Base-by-base conservation (phyloP, 1,284 basidiomycete genomes). In the Leccinum ambiguum region DNA sequence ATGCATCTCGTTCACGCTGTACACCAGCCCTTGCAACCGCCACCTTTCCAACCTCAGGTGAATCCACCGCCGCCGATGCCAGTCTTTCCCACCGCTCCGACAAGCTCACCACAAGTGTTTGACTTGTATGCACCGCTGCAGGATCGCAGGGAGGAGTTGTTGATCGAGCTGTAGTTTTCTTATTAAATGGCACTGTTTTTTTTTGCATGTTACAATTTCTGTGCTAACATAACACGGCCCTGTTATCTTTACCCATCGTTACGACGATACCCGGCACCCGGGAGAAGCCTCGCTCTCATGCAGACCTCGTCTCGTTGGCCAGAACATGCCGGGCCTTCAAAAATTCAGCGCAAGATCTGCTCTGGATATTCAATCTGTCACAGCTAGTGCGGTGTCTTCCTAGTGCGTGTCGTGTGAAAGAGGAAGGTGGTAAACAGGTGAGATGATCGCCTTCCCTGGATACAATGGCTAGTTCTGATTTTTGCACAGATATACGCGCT, bases 111-210 rank as follows among this genome's bases (percentile, higher is more conserved):
- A 2, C 86, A 87, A 72, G 68, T 77, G 5, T 87, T 82, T 72
- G 74, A 83, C 26, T 69, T 82, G 70, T 87, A 87, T 70, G 79
- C 83, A 21, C 83, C 86, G 62, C 85, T 86, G 68, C 84, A 87
- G 67, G 88, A 92, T 74, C 84, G 89, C 75, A 90, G 93, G 78
- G 93, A 95, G 75, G 91, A 91, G 58, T 76, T 93, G 75, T 81
- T 96, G 79, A 96, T 96, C 77, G 90, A 92, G 72, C 71, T 92
- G 70, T 90, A 66, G 59, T 36, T 21, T 50, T 50, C 48, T 50
- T 50, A 21, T 5, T 48, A 48, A 9, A 18, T 45, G 43, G 48
- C 18, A 21, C 48, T 21, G 6, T 50, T 18, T 45, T 36, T 50
- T 18, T 50, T 50, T 18, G 10, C 18, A 50, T 50, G n/a, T 21